These are phyloP conservation scores for Leptographium galeiforme DNA, from an alignment of 2,329 filamentous ascomycete species.

Conservation along the genomic window DNA sequence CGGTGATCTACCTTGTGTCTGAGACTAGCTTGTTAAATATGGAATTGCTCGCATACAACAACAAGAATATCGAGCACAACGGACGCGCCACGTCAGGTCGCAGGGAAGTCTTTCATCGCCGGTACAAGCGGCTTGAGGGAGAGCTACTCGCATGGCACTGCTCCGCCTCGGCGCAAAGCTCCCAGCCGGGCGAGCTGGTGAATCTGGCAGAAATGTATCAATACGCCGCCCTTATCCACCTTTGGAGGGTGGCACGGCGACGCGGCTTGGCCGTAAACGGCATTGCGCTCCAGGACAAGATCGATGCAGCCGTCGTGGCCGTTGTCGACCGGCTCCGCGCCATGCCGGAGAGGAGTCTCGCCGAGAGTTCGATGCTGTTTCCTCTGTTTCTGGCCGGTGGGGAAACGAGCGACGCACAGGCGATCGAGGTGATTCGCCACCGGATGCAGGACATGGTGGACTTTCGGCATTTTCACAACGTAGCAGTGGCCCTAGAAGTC, in stretches of 20 bases:
- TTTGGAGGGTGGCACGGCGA: not conserved
- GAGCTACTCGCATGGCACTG: not conserved
- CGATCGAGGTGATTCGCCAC: not conserved
- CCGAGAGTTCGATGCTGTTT: not conserved
- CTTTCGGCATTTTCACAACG: not conserved
- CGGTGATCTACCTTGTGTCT: not conserved
- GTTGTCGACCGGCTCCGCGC: not conserved
- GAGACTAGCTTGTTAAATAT: not conserved
- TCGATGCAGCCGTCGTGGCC: not conserved
- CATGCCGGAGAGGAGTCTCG: not conserved
- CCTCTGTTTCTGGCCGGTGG: not conserved
- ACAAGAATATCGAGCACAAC: not conserved
- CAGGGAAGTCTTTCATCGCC: not conserved
- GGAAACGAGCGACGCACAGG: not conserved
- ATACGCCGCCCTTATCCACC: not conserved
- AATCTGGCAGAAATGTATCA: not conserved
- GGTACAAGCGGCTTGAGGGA: not conserved
- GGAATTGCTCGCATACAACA: not conserved
- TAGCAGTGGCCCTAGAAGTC: not conserved
- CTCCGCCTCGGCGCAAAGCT: not conserved
- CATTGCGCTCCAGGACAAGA: not conserved
- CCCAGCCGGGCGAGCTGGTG: not conserved
- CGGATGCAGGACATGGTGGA: not conserved
- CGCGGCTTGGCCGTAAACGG: not conserved
- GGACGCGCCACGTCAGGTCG: not conserved